Evolutionary conservation across 345 rosid species (phyloP), one percentile per base, ranked within the genome.

Genomic region (Populus alba): DNA sequence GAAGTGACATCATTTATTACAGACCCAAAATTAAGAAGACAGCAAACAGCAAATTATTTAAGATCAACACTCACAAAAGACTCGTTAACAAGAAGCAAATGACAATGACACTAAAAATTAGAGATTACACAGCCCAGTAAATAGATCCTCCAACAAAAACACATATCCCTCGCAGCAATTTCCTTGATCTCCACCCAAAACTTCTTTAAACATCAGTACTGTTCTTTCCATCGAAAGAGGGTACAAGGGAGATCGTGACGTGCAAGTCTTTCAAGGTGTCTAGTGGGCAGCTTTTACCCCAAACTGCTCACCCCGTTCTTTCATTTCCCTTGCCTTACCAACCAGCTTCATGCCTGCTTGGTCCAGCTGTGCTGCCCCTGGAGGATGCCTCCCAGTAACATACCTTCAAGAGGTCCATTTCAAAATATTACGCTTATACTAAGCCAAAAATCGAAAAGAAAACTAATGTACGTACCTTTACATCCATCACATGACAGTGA

Each of bases 401-500:
- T 93, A 93, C 91, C 97, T 91, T 39, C 62, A 41, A 23, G 12
- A 15, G 16, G 39, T 39, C 7, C 23, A 47, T 17, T 33, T 75
- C 55, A 41, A 27, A 68, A 11, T 1, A 37, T 11, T 7, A 70
- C n/a, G 33, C 1, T 33, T 33, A 33, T 33, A 33, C 35, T 33
- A 5, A 33, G 35, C 5, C 5, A 33, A 33, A 33, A 33, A 33
- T 33, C 5, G 35, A 33, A 1, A 17, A 51, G 13, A 8, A 79
- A 55, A 8, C 11, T 9, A 41, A 39, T 38, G 3, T 12, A 35
- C 17, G 2, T 77, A 90, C 97, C 85, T 82, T 83, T 93, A 95
- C 65, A 95, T 89, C 98, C 98, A 95, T 11, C 97, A 87, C 79
- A 95, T 83, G 75, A 89, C 95, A 11, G 93, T 81, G 11, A 91